These are phyloP conservation scores for Abeoforma whisleri DNA, from an alignment of 78 protist genomes.

Conservation along the genomic window DNA sequence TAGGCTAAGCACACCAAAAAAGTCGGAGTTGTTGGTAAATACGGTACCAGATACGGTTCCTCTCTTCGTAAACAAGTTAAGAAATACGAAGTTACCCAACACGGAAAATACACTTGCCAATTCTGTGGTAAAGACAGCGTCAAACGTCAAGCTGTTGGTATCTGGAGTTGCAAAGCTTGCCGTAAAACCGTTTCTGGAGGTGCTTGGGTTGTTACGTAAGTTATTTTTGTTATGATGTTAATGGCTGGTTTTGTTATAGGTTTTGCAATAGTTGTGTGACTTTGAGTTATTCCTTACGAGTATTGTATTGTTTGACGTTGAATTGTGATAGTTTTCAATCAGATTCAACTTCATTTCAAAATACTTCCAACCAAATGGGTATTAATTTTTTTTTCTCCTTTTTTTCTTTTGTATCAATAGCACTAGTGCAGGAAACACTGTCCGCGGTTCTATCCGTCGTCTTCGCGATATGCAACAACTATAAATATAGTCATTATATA, in stretches of 20 bases:
- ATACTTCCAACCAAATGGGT: too few relatives aligned
- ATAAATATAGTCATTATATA: too few relatives aligned
- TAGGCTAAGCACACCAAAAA: slow-evolving; percentile 93
- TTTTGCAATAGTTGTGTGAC: too few relatives aligned
- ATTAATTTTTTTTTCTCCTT: not conserved
- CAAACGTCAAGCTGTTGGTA: slow-evolving; percentile 84
- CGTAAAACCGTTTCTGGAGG: slow-evolving; percentile 86
- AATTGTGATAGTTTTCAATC: not conserved
- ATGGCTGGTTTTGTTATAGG: too few relatives aligned
- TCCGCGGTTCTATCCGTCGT: slow-evolving; percentile 86
- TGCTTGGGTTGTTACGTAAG: slow-evolving; percentile 77
- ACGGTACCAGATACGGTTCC: slow-evolving; percentile 98
- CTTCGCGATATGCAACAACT: slow-evolving; percentile 77
- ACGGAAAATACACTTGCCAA: slow-evolving; percentile 78
- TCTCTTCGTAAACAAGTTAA: slow-evolving; percentile 85
- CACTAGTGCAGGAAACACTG: slow-evolving; percentile 86
- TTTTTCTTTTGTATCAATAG: not conserved
- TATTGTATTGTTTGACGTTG: too few relatives aligned
- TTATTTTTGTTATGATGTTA: too few relatives aligned
- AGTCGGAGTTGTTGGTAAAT: slow-evolving; percentile 94
- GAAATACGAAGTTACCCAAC: slow-evolving; percentile 89
- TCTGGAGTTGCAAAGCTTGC: slow-evolving; percentile 95
- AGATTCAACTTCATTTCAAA: not conserved
- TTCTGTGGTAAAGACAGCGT: slow-evolving; percentile 88
- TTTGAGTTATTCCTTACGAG: too few relatives aligned